These are phyloP conservation scores for Drosera capensis DNA, from an alignment of 148 eudicot species.

Conservation along the genomic window DNA sequence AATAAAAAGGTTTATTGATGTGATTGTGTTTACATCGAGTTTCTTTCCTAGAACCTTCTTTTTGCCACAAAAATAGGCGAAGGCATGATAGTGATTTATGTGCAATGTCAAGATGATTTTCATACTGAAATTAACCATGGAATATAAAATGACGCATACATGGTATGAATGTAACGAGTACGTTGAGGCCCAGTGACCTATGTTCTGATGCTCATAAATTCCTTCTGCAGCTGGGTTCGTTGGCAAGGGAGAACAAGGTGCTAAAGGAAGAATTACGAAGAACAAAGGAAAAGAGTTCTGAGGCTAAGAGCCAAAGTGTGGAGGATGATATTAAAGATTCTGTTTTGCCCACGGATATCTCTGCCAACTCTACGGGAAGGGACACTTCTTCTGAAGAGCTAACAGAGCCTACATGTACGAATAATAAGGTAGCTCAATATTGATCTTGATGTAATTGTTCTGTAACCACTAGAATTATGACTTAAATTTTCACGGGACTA, in stretches of 20 bases:
- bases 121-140: no score
- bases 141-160: no score
- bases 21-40: no score
- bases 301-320: conserved; percentile 9
- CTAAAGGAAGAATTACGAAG: conserved; percentile 41
- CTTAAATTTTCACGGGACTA: no score
- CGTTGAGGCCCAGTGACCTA: neutral
- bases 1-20: neutral
- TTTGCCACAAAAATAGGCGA: no score
- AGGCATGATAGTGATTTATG: no score
- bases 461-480: neutral
- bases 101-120: no score
- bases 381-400: conserved; percentile 12
- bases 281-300: conserved; percentile 12
- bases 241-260: conserved; percentile 47
- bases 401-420: conserved; percentile 19
- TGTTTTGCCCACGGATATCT: conserved; percentile 8
- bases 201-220: conserved; percentile 1
- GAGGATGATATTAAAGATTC: conserved; percentile 9
- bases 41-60: no score
- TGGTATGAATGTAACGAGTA: no score
- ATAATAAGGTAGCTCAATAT: conserved; percentile 23
- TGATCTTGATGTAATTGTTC: neutral
- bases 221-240: conserved; percentile 38
- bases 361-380: conserved; percentile 3